Percentiles rank a stretch among this genome's conserved stretches.
Evolutionary conservation across 1,139 yeast genomes (phyloP).

Genomic region (Pichia sp.): DNA sequence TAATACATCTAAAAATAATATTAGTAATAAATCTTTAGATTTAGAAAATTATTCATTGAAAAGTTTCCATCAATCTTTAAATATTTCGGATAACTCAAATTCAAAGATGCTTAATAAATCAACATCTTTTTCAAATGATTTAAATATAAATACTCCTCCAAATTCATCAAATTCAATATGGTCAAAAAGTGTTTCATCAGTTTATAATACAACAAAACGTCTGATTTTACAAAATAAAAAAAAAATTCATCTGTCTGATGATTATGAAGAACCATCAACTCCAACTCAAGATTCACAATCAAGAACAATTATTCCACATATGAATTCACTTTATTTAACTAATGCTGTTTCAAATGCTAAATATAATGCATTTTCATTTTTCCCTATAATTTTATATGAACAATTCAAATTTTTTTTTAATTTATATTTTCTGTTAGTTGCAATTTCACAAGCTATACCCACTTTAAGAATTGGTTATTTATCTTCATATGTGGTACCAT

Average conservation of each 20-base stretch:
- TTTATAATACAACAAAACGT: constrained; percentile 24
- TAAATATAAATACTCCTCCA: not conserved
- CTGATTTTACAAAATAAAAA: constrained; percentile 22
- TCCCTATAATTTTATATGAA: constrained; percentile 85
- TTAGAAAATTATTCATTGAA: constrained; percentile 13
- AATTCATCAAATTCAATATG: constrained; percentile 22
- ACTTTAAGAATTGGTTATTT: constrained; percentile 87
- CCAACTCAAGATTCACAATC: constrained; percentile 5
- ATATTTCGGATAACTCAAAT: constrained; percentile 8
- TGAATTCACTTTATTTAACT: constrained; percentile 45
- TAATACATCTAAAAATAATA: constrained; percentile 7
- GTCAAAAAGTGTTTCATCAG: constrained; percentile 26
- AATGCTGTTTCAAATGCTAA: constrained; percentile 93
- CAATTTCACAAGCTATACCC: constrained; percentile 90
- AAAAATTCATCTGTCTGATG: constrained; percentile 24
- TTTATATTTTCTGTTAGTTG: constrained; percentile 84
- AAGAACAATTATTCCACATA: constrained; percentile 33
- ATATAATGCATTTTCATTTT: constrained; percentile 79
- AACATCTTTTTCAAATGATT: not conserved
- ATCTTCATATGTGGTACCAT: constrained; percentile 87
- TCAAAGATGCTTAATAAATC: constrained; percentile 6
- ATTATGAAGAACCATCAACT: not conserved
- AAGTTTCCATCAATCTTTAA: constrained; percentile 9
- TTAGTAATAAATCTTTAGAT: constrained; percentile 3
- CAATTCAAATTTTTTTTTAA: constrained; percentile 97